Evolutionary conservation across 768 basidiomycete species (phyloP).

Genomic region (Cubamyces sp.): DNA sequence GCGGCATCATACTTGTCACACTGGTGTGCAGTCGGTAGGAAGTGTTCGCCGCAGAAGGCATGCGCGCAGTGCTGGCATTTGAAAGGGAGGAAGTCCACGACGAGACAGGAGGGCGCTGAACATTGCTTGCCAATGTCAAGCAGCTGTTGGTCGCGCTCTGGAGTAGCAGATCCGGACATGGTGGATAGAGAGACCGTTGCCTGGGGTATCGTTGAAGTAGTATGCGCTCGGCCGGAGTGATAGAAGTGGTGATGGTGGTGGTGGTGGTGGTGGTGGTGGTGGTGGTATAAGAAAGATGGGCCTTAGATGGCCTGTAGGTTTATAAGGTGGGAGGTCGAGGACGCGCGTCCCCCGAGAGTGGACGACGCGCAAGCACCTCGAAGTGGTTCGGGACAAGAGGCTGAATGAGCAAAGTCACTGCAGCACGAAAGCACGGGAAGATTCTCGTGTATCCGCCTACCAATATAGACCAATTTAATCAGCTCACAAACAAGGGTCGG

Average conservation of each 20-base stretch:
- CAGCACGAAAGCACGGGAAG: constrained; percentile 10
- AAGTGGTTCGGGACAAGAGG: constrained; percentile 15
- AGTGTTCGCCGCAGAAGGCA: constrained; percentile 81
- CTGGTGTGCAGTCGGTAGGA: constrained; percentile 65
- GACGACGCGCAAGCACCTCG: constrained; percentile 24
- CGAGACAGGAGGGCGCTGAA: constrained; percentile 62
- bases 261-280: background rate
- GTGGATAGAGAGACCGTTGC: background rate
- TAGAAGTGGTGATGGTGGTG: background rate
- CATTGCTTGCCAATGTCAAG: constrained; percentile 75
- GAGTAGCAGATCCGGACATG: constrained; percentile 35
- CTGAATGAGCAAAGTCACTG: too few relatives aligned
- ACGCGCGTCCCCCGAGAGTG: constrained; percentile 35
- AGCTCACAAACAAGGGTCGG: constrained; percentile 39
- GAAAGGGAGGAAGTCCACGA: constrained; percentile 86
- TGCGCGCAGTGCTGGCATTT: constrained; percentile 80
- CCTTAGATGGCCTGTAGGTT: constrained; percentile 11
- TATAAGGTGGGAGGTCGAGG: constrained; percentile 14
- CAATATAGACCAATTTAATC: background rate
- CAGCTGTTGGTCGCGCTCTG: constrained; percentile 56
- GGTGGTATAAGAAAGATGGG: constrained; percentile 15
- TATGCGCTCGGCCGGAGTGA: background rate
- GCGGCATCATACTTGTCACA: constrained; percentile 74
- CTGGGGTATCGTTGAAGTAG: background rate
- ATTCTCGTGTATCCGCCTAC: constrained; percentile 11